Base-by-base conservation (phyloP, 108 stramenopile genomes). In the Discostella pseudostelligera region DNA sequence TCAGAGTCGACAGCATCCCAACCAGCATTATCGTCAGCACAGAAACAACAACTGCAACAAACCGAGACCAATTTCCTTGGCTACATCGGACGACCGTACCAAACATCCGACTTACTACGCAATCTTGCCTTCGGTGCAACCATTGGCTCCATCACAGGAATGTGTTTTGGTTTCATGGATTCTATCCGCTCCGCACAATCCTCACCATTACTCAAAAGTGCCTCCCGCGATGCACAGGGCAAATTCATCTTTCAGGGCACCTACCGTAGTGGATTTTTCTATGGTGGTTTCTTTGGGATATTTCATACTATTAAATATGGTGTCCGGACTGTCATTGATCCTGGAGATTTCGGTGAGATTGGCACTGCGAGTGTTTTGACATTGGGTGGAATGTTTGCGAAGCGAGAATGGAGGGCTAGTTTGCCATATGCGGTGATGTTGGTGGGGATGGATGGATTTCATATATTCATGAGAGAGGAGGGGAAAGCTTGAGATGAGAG, bases 81-180 rank as follows among this genome's bases (percentile, higher is more conserved):
- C 19, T 61, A 67, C 21, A 44, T 47, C 47, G 69, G 67, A 7
- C 54, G 79, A 12, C 81, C 85, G 1, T 93, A 84, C 59, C 69
- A 69, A 44, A 84, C 76, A 50, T 62, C 65, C 28, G 86, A 92
- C 25, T 56, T 92, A 3, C 76, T 87, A 28, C 76, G 80, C 39
- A 75, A 76, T 39, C 65, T 74, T 16, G 92, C 92, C 1, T 93
- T 93, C 72, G 92, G 92, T 24, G 86, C 81, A 11, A 76, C 72
- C 22, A 90, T 93, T 17, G 92, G 92, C 2, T 69, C 78, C 22
- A 88, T 93, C 55, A 93, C 92, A 1, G 92, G 92, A 36, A 48
- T 76, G 56, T 89, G 89, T 12, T 93, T 93, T 78, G 92, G 92
- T n/a, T 90, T 93, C 62, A 89, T 93, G 88, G 92, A 93, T 76